A percentile compares a stretch with the other conserved stretches of the same genome.
phyloP scores from a whole-genome alignment of 345 rosid genomes.

The Clausena lansium region DNA sequence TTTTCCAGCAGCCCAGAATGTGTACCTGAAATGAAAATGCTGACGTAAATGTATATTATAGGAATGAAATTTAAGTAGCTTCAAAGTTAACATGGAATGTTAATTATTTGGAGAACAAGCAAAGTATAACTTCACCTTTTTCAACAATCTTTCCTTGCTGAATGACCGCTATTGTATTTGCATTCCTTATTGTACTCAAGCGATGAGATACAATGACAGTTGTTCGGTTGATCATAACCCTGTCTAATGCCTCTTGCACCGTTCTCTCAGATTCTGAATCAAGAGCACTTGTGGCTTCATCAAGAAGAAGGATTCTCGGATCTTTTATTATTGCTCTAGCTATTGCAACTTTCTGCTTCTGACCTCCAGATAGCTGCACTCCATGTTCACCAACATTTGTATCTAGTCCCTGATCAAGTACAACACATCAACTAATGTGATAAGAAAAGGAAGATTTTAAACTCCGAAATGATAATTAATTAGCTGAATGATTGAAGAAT shows the following conservation, averaged over 20 bases:
- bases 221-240: constrained; percentile 59
- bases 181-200: constrained; percentile 54
- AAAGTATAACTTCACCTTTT: constrained; percentile 36
- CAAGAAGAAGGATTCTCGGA: constrained; percentile 65
- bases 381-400: constrained; percentile 86
- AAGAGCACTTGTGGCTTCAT: constrained; percentile 76
- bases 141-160: constrained; percentile 59
- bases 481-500: neutral
- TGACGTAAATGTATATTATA: neutral
- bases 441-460: too few relatives aligned
- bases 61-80: neutral
- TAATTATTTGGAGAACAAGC: neutral
- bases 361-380: constrained; percentile 76
- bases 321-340: constrained; percentile 71
- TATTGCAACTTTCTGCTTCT: constrained; percentile 74
- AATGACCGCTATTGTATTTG: constrained; percentile 54
- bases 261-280: constrained; percentile 65
- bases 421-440: neutral
- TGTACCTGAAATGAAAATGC: constrained; percentile 22
- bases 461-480: too few relatives aligned
- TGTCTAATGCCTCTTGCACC: constrained; percentile 65
- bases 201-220: constrained; percentile 65
- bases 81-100: neutral
- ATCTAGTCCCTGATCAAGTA: constrained; percentile 47
- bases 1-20: constrained; percentile 37